Percentiles rank a stretch among this genome's conserved stretches.
Evolutionary conservation across 2,329 filamentous ascomycete genomes (phyloP).

Genomic region (Leptographium radiaticola): DNA sequence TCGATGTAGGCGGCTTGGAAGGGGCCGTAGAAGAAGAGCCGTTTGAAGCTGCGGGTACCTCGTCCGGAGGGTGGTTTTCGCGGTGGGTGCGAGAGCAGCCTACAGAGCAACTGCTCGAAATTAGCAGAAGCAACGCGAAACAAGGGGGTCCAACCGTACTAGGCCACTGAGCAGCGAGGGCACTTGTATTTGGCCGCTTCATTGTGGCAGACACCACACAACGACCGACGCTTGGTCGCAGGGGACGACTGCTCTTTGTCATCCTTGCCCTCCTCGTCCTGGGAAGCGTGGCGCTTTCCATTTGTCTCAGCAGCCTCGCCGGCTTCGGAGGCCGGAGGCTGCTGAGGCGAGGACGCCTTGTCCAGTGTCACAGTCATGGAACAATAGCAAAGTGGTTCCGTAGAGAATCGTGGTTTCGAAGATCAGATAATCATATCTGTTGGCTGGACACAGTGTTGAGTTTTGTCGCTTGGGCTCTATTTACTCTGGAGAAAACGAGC

Average conservation of each 20-base stretch:
- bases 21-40: background rate
- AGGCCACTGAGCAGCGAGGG: slow-evolving; percentile 41
- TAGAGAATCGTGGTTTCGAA: too few species aligned
- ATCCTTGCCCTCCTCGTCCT: slow-evolving; percentile 2
- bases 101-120: slow-evolving; percentile 40
- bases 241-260: background rate
- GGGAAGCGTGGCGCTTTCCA: background rate
- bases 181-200: slow-evolving; percentile 49
- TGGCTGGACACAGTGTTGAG: too few species aligned
- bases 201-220: slow-evolving; percentile 41
- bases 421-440: too few species aligned
- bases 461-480: background rate
- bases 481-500: background rate
- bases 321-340: background rate
- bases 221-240: slow-evolving; percentile 10
- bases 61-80: slow-evolving; percentile 16
- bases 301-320: background rate
- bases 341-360: background rate
- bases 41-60: background rate
- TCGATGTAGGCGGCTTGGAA: background rate
- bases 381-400: background rate
- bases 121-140: background rate
- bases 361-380: background rate
- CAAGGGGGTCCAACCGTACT: slow-evolving; percentile 29
- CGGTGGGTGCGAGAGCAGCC: slow-evolving; percentile 30